Base-by-base conservation (phyloP, 805 yeast genomes). In the Deakozyma indianensis region DNA sequence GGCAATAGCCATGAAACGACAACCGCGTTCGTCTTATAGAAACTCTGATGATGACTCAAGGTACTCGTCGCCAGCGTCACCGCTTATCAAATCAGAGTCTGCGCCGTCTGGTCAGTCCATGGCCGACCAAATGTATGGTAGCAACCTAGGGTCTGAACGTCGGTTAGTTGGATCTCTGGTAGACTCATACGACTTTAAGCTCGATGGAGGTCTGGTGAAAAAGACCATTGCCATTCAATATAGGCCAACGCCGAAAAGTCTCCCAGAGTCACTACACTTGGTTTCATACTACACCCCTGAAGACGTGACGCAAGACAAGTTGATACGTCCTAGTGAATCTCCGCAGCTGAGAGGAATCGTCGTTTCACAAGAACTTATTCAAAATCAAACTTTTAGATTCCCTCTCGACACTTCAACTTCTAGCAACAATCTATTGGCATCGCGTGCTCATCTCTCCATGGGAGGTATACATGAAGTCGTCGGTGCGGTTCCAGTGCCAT, bases 221-320 rank as follows among this genome's bases (percentile, higher is more conserved):
- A 86, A 87, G 60, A 84, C 96, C 0, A 67, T 85, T 22, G 71
- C 77, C n/a, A 61, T 81, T 15, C 60, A 62, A 21, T 48, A 42
- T 40, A 32, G 18, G 16, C 18, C 18, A 7, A 14, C 38, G 11
- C 18, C 38, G 16, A 32, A 4, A 7, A 5, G 5, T 7, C 18
- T 14, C 4, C 41, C 45, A 1, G 62, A 63, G 20, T 48, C 54
- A 24, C 60, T 56, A 47, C 96, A 90, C 56, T 62, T 88, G 46
- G 77, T 88, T 2, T 77, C 88, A 5, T 88, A 88, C 61, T 88
- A 85, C 58, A 67, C 74, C 24, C 80, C 86, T 0, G 75, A 75
- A 20, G 95, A 88, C 59, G 92, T 86, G 3, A 56, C 75, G 44
- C 64, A 67, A 27, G 78, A 79, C 3, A 66, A 64, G 35, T 64